Conservation (phyloP, 345 rosid species). For the Citrus medica region DNA sequence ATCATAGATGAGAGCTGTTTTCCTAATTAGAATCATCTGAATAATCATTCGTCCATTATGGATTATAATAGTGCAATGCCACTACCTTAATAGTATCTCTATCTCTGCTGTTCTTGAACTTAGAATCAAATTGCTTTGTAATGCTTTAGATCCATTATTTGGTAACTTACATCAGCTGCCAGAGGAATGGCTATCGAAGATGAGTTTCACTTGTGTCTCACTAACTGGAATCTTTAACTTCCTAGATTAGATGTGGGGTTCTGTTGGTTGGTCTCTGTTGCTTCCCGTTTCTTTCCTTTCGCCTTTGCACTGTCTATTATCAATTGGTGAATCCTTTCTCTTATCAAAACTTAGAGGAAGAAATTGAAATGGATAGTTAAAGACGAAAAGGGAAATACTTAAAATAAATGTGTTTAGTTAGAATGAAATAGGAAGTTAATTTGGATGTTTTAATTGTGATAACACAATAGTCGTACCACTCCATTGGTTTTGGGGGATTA, state of each 20-base stretch:
- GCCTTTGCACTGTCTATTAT: not conserved
- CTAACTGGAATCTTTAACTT: not conserved
- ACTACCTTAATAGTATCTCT: not conserved
- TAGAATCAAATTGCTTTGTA: not conserved
- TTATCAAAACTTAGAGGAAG: not conserved
- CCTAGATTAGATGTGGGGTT: not conserved
- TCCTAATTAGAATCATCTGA: not conserved
- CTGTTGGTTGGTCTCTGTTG: not conserved
- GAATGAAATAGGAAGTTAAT: not conserved
- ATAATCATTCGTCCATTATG: not conserved
- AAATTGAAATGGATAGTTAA: not conserved
- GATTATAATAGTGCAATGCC: not conserved
- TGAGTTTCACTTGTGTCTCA: not conserved
- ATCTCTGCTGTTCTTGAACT: not conserved
- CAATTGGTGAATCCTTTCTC: not conserved
- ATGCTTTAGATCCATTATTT: not conserved
- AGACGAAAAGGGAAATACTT: not conserved
- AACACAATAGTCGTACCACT: not conserved
- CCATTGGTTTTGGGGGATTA: not conserved
- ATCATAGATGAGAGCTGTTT: not conserved
- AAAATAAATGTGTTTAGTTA: not conserved
- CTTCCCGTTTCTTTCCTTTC: not conserved
- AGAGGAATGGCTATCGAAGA: not conserved
- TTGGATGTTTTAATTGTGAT: not conserved
- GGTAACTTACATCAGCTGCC: not conserved